Base-by-base conservation (phyloP, 192 early-diverging fungal genomes). In the Dispira simplex region DNA sequence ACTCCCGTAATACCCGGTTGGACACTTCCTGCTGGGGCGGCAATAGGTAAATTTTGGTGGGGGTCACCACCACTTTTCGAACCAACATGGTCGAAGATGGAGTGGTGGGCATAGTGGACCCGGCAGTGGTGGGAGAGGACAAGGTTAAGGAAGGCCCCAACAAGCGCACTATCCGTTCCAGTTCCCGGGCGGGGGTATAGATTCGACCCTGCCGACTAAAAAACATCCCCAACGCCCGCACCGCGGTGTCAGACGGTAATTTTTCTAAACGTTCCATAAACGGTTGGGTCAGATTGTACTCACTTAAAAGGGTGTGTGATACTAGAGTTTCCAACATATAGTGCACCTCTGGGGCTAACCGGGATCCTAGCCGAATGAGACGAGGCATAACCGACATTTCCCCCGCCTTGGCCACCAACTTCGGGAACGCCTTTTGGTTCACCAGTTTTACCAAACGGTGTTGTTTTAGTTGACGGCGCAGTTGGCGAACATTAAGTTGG, bases 1-100 rank as follows among this genome's bases (percentile, higher is more conserved):
- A 85, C 23, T 83, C 73, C 3, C 89, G 80, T 3, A 88, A 67
- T n/a, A 88, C 75, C 18, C 89, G 79, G 67, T 91, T 91, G n/a
- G 81, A 75, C 0, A 81, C 79, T 62, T 91, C 89, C 28, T 84
- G 70, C 0, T 79, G 73, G 0, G 82, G 83, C 0, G 82, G 79
- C 13, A 77, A 73, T n/a, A 85, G 67, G 67, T 85, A 83, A 18
- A 86, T 68, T 1, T 72, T 73, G 0, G 85, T 83, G 0, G 89
- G 89, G 0, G 89, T 88, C 8, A 90, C 70, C n/a, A 85, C 65
- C 1, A 81, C 64, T 58, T 82, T 83, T 0, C 79, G 67, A 8
- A 85, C 66, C 26, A 72, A 54, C 13, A 77, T 73, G 58, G 32
- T 21, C 1, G 43, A 14, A n/a, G 43, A 3, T 0, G 58, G 10